Conservation (phyloP, 148 eudicot species). For the Rhododendron ferrugineum region DNA sequence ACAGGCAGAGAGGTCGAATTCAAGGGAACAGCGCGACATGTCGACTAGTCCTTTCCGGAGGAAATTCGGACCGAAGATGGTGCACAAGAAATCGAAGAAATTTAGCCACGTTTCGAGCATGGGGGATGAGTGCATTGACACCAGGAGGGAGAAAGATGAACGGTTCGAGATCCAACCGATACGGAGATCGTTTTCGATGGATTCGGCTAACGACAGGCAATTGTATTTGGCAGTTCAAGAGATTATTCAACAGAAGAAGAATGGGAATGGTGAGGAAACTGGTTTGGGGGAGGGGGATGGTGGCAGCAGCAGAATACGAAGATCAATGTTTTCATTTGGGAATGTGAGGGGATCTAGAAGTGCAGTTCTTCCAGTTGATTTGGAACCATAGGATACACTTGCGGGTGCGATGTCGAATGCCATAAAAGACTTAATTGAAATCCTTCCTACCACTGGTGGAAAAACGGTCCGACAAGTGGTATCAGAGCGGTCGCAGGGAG, state of each 20-base stretch:
- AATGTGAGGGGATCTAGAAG: constrained; percentile 48
- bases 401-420: too few relatives aligned
- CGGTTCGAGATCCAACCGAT: constrained; percentile 51
- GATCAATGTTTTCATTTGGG: constrained; percentile 67
- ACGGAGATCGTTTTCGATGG: constrained; percentile 86
- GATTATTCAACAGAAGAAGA: constrained; percentile 14
- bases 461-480: too few relatives aligned
- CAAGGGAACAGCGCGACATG: constrained; percentile 1
- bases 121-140: constrained; percentile 77
- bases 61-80: constrained; percentile 3
- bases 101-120: constrained; percentile 37
- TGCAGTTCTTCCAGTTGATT: constrained; percentile 49
- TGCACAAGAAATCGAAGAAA: constrained; percentile 19
- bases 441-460: too few relatives aligned
- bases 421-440: too few relatives aligned
- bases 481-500: too few relatives aligned
- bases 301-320: constrained; percentile 38
- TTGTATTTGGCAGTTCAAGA: constrained; percentile 55
- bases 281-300: constrained; percentile 20
- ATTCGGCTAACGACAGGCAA: constrained; percentile 51
- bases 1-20: neutral
- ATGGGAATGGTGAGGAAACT: constrained; percentile 17
- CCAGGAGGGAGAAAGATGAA: constrained; percentile 45
- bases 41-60: constrained; percentile 3
- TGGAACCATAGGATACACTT: constrained; percentile 40